Base-by-base conservation (phyloP, 2,329 filamentous ascomycete species). In the Talaromyces amestolkiae region DNA sequence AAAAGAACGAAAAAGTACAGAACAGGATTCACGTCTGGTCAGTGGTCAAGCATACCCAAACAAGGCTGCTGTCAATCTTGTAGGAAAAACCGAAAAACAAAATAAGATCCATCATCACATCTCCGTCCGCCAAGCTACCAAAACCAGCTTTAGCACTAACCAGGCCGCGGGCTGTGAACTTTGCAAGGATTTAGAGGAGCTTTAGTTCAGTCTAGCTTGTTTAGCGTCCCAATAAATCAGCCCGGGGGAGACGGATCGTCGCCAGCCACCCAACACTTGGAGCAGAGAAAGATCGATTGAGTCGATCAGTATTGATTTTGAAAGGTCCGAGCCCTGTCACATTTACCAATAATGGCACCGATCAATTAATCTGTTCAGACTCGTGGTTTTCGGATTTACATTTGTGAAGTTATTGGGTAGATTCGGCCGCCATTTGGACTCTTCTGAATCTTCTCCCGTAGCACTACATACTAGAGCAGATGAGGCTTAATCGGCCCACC, bases 41-140 rank as follows among this genome's bases (percentile, higher is more conserved):
- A 47, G 22, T 37, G 13, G 13, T 37, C 22, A 51, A 33, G 49
- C 51, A 37, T 54, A 54, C 15, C 11, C 8, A 35, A 37, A 37
- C n/a, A 56, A 56, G 31, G n/a, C 17, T 33, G 27, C 17, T 11
- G 2, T 7, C 24, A 10, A 33, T 1, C 15, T 11, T 31, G 27
- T 31, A 6, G 27, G 6, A n/a, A 54, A 13, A 35, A 22, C 51
- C 17, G 31, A 56, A 37, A 54, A 56, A 22, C 19, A 56, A 33
- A 56, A 56, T n/a, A 33, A 56, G 53, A 56, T 56, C n/a, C 33
- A 39, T 56, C 53, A 56, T 56, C 53, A 56, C 53, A 22, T 56
- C 53, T 37, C 11, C 49, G 15, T 31, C 15, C 47, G 24, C 24
- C 47, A 51, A 51, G 47, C 24, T 31, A 24, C 47, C 22, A 51